Percentiles rank a stretch among this genome's conserved stretches.
Conservation (phyloP, 176 grass and related monocot species). For the Rhynchospora pubera region DNA sequence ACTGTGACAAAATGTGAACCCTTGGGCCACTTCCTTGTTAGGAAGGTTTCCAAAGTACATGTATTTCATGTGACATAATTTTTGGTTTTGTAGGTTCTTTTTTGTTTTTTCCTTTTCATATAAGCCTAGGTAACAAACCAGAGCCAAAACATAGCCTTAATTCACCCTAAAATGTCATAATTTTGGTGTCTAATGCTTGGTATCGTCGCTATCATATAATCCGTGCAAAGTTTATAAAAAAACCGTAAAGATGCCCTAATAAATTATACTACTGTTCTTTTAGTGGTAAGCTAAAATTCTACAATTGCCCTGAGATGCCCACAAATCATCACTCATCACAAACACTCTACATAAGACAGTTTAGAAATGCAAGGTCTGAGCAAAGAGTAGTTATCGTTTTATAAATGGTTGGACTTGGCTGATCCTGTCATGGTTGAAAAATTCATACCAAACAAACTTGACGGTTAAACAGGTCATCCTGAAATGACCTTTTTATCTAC, state of each 20-base stretch:
- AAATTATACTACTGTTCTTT: background rate
- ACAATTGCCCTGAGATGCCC: background rate
- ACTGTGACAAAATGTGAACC: background rate
- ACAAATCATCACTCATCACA: background rate
- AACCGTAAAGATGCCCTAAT: background rate
- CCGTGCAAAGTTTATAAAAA: too few relatives aligned
- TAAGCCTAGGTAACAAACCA: background rate
- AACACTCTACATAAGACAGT: background rate
- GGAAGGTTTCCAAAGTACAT: background rate
- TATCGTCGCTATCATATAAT: too few relatives aligned
- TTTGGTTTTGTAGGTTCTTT: background rate
- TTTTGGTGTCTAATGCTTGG: background rate
- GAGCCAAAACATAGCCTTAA: background rate
- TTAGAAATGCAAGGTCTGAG: background rate
- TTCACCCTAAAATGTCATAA: background rate
- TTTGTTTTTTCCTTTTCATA: background rate
- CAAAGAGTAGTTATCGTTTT: background rate
- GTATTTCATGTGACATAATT: background rate
- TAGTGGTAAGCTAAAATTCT: background rate
- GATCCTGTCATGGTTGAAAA: too few relatives aligned
- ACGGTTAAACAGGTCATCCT: too few relatives aligned
- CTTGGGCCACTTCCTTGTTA: background rate
- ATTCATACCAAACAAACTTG: too few relatives aligned
- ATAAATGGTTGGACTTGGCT: too few relatives aligned
- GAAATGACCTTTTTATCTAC: too few relatives aligned